Evolutionary conservation across 768 basidiomycete species (phyloP).

Genomic region (Xerocomus brunneocitrinus): DNA sequence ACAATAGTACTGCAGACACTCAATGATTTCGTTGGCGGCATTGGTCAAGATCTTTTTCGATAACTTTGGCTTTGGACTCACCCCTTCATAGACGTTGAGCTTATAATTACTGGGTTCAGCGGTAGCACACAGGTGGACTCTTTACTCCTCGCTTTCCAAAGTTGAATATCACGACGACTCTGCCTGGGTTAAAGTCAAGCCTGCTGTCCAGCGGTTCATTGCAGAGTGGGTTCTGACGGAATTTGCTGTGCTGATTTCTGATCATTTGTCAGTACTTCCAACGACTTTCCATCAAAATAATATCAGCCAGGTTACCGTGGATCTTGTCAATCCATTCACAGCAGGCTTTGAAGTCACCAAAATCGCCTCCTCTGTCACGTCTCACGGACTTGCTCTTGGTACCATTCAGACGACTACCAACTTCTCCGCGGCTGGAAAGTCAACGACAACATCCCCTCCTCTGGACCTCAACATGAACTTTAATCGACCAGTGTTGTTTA

Average conservation of each 20-base stretch:
- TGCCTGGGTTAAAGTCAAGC: constrained; percentile 58
- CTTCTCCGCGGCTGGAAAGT: constrained; percentile 51
- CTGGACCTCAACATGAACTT: constrained; percentile 63
- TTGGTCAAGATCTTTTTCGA: constrained; percentile 33
- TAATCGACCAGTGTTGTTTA: constrained; percentile 64
- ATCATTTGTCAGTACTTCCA: constrained; percentile 43
- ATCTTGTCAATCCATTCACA: constrained; percentile 65
- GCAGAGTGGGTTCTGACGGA: constrained; percentile 34
- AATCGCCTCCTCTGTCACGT: constrained; percentile 56
- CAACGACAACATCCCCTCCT: constrained; percentile 51
- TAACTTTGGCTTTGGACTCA: not conserved
- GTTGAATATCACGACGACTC: constrained; percentile 49
- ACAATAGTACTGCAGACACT: constrained; percentile 54
- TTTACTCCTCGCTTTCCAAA: constrained; percentile 55
- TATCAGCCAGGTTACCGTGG: constrained; percentile 59
- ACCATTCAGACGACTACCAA: constrained; percentile 49
- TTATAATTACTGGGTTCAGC: constrained; percentile 54
- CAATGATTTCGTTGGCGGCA: constrained; percentile 61
- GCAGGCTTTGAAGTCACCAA: constrained; percentile 52
- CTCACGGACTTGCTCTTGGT: constrained; percentile 59
- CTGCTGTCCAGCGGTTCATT: constrained; percentile 55
- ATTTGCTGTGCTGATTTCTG: not conserved
- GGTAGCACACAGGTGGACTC: constrained; percentile 59
- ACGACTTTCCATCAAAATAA: constrained; percentile 62
- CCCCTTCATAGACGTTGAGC: constrained; percentile 42